phyloP scores from a whole-genome alignment of 2,329 filamentous ascomycete species.

The Verticillium isaacii region DNA sequence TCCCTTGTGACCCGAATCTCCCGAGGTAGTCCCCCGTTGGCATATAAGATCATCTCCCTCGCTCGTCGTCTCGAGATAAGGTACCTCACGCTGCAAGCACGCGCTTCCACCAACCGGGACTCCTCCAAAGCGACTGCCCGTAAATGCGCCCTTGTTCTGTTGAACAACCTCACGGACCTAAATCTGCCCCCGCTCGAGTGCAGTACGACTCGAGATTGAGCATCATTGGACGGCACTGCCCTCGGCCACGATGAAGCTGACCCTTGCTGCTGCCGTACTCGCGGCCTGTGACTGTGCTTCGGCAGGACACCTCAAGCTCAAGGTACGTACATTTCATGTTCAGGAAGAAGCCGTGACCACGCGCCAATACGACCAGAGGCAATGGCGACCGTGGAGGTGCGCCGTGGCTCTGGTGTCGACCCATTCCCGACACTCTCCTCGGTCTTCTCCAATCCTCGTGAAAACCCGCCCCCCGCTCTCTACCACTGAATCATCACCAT shows the following conservation, averaged over 20 bases:
- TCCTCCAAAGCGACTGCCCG: not conserved
- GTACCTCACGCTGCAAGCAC: not conserved
- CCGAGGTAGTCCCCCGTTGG: not conserved
- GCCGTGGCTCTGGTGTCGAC: too few relatives aligned
- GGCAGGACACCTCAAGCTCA: conserved; percentile 3
- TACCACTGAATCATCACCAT: not conserved
- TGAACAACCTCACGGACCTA: not conserved
- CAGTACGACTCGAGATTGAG: not conserved
- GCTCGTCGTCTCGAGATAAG: not conserved
- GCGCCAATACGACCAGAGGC: not conserved
- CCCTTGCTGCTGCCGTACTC: conserved; percentile 24
- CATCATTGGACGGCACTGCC: not conserved
- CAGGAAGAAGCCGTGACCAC: not conserved
- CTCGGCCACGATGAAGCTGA: conserved; percentile 26
- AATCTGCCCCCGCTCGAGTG: not conserved
- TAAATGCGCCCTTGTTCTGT: not conserved
- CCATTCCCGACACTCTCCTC: too few relatives aligned
- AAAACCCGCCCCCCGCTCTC: not conserved
- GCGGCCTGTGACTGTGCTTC: conserved; percentile 21
- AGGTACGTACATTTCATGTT: conserved; percentile 7
- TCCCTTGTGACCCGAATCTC: not conserved
- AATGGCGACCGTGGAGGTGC: not conserved
- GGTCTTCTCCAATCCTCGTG: not conserved
- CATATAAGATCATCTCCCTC: not conserved
- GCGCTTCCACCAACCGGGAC: not conserved